phyloP scores from a whole-genome alignment of 345 rosid genomes.

The Cardamine resedifolia region DNA sequence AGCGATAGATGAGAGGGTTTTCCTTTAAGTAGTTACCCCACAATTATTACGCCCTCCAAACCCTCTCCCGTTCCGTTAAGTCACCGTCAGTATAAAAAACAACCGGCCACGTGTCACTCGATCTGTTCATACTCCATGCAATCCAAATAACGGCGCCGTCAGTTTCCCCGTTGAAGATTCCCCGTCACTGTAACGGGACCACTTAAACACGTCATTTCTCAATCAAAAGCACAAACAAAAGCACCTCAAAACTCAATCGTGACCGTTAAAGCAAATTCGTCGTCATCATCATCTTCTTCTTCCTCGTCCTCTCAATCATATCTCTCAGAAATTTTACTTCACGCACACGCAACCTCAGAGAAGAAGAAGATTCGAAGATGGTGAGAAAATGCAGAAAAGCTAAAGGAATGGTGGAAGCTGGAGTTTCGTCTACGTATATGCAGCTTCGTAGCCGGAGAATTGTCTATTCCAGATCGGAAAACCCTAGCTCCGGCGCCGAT shows the following conservation, averaged over 20 bases:
- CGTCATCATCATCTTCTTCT: constrained; percentile 11
- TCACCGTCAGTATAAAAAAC: constrained; percentile 21
- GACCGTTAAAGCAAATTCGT: constrained; percentile 45
- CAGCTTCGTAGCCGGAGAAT: constrained; percentile 45
- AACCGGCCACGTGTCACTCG: constrained; percentile 31
- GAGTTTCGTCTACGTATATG: constrained; percentile 37
- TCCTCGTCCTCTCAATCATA: constrained; percentile 10
- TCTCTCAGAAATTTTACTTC: neutral
- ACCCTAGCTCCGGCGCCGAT: constrained; percentile 32
- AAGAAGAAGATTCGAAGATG: constrained; percentile 12
- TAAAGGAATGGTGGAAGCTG: constrained; percentile 43
- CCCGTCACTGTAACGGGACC: constrained; percentile 63
- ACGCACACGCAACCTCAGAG: constrained; percentile 10
- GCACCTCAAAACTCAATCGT: constrained; percentile 25
- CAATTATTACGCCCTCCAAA: constrained; percentile 23
- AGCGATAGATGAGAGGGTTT: constrained; percentile 12
- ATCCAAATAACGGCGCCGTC: constrained; percentile 78
- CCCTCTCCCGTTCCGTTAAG: constrained; percentile 34
- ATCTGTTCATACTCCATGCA: neutral
- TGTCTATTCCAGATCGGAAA: constrained; percentile 22
- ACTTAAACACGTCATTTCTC: constrained; percentile 27
- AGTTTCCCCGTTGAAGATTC: constrained; percentile 59
- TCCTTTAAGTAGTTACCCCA: constrained; percentile 26
- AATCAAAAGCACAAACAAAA: constrained; percentile 5
- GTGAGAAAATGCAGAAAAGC: constrained; percentile 45